phyloP scores from a whole-genome alignment of 352 stramenopile species.

The Pythium myriotylum region DNA sequence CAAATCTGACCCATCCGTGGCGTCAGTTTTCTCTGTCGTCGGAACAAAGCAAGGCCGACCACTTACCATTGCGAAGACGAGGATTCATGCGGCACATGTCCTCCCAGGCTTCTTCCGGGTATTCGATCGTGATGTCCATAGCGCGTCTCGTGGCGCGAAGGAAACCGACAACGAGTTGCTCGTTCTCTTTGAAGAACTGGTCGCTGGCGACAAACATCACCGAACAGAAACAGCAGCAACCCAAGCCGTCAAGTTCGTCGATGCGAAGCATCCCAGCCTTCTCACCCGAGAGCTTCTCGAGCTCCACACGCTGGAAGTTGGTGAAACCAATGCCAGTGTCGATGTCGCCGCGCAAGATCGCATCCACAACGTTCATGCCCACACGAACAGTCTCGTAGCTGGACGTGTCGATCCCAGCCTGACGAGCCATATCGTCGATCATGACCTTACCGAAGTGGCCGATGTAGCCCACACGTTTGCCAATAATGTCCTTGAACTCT shows the following conservation, averaged over 20 bases:
- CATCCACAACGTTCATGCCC: slow-evolving; percentile 58
- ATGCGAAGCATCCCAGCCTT: slow-evolving; percentile 54
- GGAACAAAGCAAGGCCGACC: background rate
- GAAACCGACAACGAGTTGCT: slow-evolving; percentile 45
- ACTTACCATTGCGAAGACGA: slow-evolving; percentile 44
- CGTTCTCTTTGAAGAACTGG: slow-evolving; percentile 52
- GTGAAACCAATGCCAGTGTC: slow-evolving; percentile 57
- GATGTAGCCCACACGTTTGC: slow-evolving; percentile 57
- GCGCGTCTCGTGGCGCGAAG: slow-evolving; percentile 45
- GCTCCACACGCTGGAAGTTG: slow-evolving; percentile 57
- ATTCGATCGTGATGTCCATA: slow-evolving; percentile 58
- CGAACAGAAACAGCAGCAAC: slow-evolving; percentile 60
- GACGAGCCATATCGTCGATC: slow-evolving; percentile 55
- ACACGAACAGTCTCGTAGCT: slow-evolving; percentile 52
- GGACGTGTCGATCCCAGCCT: slow-evolving; percentile 44
- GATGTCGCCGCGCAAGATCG: slow-evolving; percentile 49
- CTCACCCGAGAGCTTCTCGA: slow-evolving; percentile 52
- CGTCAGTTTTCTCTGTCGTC: background rate
- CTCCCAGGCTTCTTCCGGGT: slow-evolving; percentile 50
- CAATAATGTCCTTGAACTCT: slow-evolving; percentile 55
- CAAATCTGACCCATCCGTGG: slow-evolving; percentile 24
- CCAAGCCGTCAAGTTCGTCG: slow-evolving; percentile 50
- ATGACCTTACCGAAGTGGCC: slow-evolving; percentile 58
- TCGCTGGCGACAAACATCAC: slow-evolving; percentile 57
- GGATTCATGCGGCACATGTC: slow-evolving; percentile 59